These are phyloP conservation scores for Parachaetomium inaequale DNA, from an alignment of 495 filamentous ascomycete species.

Conservation along the genomic window DNA sequence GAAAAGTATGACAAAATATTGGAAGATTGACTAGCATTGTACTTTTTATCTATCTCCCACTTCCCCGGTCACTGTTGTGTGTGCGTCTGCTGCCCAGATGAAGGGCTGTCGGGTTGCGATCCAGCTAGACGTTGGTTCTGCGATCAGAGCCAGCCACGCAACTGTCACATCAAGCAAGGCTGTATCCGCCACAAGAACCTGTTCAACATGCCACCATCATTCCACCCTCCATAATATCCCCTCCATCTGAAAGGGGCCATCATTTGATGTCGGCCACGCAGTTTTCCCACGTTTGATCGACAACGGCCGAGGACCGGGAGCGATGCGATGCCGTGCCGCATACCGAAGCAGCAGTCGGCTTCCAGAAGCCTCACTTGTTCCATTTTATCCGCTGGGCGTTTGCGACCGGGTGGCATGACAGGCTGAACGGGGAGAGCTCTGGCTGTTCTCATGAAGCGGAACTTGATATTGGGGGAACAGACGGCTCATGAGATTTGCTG, in stretches of 20 bases:
- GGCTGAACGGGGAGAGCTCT: constrained; percentile 11
- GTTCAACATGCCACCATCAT: no score
- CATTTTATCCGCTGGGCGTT: constrained; percentile 1
- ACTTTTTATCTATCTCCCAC: background rate
- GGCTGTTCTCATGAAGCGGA: background rate
- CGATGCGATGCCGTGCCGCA: no score
- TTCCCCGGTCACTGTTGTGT: background rate
- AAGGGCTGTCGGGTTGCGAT: no score
- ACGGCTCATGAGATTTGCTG: no score
- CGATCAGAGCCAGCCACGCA: no score
- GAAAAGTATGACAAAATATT: background rate
- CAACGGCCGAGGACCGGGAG: background rate
- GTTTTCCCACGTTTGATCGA: constrained; percentile 14
- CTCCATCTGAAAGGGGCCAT: no score
- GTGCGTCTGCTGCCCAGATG: no score
- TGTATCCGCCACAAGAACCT: no score
- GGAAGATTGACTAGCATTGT: background rate
- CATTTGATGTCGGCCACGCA: background rate
- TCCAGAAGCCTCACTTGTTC: constrained; percentile 8
- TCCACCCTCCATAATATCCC: no score
- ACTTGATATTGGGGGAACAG: background rate
- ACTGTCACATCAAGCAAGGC: no score
- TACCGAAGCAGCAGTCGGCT: background rate
- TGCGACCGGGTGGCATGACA: background rate
- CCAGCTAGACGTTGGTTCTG: no score